Percentiles rank a stretch among this genome's conserved stretches.
Conservation (phyloP, 805 yeast genomes). For the Metschnikowia kunwiensis region DNA sequence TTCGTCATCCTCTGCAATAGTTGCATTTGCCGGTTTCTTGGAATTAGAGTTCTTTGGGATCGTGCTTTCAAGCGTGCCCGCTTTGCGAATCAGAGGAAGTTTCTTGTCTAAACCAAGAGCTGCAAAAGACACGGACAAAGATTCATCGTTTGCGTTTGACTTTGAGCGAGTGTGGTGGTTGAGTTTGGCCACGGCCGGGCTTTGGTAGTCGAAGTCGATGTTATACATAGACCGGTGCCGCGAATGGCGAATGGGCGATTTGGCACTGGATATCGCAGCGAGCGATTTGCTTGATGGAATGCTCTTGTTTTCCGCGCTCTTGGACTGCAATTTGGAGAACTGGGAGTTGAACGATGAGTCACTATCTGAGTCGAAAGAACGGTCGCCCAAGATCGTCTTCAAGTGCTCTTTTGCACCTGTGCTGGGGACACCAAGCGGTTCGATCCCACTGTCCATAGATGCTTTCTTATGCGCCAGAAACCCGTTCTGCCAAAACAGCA, state of each 20-base stretch:
- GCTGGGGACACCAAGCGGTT: slow-evolving; percentile 38
- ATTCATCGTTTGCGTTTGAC: slow-evolving; percentile 6
- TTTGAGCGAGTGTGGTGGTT: slow-evolving; percentile 10
- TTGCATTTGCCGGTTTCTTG: neutral
- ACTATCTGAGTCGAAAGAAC: slow-evolving; percentile 32
- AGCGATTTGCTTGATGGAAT: slow-evolving; percentile 9
- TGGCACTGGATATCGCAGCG: slow-evolving; percentile 6
- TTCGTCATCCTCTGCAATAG: neutral
- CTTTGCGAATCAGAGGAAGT: neutral
- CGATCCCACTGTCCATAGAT: slow-evolving; percentile 14
- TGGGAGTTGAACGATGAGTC: slow-evolving; percentile 26
- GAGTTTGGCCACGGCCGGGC: neutral
- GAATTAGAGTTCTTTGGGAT: neutral
- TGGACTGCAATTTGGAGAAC: slow-evolving; percentile 15
- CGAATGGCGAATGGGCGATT: slow-evolving; percentile 32
- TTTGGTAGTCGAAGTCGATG: slow-evolving; percentile 21
- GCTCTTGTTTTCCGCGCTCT: neutral
- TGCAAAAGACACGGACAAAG: neutral
- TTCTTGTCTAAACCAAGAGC: neutral
- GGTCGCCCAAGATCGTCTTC: slow-evolving; percentile 20
- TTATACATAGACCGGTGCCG: slow-evolving; percentile 40
- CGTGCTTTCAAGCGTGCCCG: neutral
- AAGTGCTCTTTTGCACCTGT: slow-evolving; percentile 31
- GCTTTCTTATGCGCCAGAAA: neutral
- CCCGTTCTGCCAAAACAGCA: slow-evolving; percentile 2